Percentiles rank a stretch among this genome's conserved stretches.
phyloP scores from a whole-genome alignment of 768 basidiomycete species.

The Nidularia pulvinata region DNA sequence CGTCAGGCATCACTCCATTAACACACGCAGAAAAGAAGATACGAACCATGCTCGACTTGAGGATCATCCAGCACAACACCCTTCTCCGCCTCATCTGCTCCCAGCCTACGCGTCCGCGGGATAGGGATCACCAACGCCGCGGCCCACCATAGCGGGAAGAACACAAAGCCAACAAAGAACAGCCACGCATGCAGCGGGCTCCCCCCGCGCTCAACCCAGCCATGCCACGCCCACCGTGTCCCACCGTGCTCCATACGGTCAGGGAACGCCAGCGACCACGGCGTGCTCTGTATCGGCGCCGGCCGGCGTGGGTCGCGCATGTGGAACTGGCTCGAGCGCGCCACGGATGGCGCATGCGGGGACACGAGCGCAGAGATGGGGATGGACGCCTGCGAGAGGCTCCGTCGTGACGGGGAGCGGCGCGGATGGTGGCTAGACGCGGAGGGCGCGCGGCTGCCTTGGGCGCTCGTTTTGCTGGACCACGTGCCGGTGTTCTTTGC shows the following conservation, averaged over 20 bases:
- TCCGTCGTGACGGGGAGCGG: slow-evolving; percentile 44
- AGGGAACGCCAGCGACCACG: slow-evolving; percentile 59
- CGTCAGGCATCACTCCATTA: no score
- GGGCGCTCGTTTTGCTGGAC: slow-evolving; percentile 37
- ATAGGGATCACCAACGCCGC: slow-evolving; percentile 45
- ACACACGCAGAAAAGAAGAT: neutral
- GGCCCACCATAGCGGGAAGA: slow-evolving; percentile 69
- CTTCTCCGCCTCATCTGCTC: slow-evolving; percentile 58
- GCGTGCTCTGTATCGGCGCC: slow-evolving; percentile 53
- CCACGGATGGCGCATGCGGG: slow-evolving; percentile 75
- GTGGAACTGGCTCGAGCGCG: slow-evolving; percentile 60
- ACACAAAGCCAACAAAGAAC: slow-evolving; percentile 73
- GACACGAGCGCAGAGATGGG: slow-evolving; percentile 79
- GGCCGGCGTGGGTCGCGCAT: slow-evolving; percentile 82
- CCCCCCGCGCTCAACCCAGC: slow-evolving; percentile 46
- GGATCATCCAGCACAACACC: slow-evolving; percentile 77
- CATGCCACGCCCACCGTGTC: slow-evolving; percentile 24
- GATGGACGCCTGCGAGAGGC: slow-evolving; percentile 73
- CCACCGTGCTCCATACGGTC: slow-evolving; percentile 21
- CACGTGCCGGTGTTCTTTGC: slow-evolving; percentile 45
- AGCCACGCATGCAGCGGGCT: slow-evolving; percentile 75
- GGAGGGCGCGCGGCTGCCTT: slow-evolving; percentile 3
- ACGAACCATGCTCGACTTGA: slow-evolving; percentile 75
- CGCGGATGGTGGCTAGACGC: slow-evolving; percentile 10
- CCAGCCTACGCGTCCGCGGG: slow-evolving; percentile 63